These are phyloP conservation scores for Margaritispora aquatica DNA, from an alignment of 495 filamentous ascomycete genomes.

Conservation along the genomic window DNA sequence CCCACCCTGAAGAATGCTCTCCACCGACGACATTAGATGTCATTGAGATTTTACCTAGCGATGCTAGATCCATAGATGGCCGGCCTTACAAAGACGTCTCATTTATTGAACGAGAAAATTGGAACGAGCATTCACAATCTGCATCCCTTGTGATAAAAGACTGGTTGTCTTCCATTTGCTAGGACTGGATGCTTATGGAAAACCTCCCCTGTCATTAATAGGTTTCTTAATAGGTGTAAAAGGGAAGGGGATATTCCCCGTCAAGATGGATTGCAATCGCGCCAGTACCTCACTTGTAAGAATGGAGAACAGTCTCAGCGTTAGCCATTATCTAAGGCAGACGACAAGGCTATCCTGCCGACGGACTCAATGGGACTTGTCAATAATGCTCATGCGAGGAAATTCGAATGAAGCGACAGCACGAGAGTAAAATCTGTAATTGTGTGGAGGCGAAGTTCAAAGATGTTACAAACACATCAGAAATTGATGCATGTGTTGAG, in stretches of 20 bases:
- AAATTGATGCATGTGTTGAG: no score
- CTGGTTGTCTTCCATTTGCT: neutral
- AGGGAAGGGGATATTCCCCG: neutral
- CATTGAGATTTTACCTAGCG: neutral
- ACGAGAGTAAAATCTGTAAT: no score
- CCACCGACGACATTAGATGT: neutral
- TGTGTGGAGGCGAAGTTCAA: no score
- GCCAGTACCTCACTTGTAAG: neutral
- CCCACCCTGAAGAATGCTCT: constrained; percentile 10
- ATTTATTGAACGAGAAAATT: neutral
- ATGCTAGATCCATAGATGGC: neutral
- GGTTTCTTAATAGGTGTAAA: no score
- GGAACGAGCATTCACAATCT: neutral
- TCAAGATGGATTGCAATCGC: neutral
- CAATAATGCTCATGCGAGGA: no score
- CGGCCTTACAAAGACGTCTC: neutral
- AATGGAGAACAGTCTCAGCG: no score
- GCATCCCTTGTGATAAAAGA: neutral
- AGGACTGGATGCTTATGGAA: neutral
- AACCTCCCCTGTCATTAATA: neutral
- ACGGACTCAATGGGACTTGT: neutral
- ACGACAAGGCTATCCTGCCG: neutral
- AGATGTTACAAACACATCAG: no score
- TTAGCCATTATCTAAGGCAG: neutral
- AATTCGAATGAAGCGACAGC: no score